Conservation (phyloP, 1,139 yeast genomes). For the Nakaseomyces delphensis region DNA sequence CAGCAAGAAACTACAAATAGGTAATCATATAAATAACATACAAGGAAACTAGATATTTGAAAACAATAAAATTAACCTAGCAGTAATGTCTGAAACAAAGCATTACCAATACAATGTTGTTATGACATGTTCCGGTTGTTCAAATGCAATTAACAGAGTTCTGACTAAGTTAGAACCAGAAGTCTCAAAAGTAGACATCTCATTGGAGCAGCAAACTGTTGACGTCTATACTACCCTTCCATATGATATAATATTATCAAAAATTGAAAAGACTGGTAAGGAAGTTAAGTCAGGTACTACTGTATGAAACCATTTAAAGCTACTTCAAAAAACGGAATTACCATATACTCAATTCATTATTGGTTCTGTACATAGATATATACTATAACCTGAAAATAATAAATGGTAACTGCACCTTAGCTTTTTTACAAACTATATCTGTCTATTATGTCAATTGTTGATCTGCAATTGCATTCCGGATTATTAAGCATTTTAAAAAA, state of each 20-base stretch:
- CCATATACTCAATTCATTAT: too few species aligned
- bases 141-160: slow-evolving; percentile 77
- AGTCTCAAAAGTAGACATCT: slow-evolving; percentile 60
- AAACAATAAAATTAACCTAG: neutral
- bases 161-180: slow-evolving; percentile 60
- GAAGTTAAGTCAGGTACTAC: slow-evolving; percentile 59
- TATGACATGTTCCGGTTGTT: slow-evolving; percentile 84
- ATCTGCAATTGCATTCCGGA: neutral
- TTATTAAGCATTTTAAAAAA: neutral
- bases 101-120: slow-evolving; percentile 69
- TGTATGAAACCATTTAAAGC: slow-evolving; percentile 16
- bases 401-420: too few species aligned
- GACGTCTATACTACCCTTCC: slow-evolving; percentile 60
- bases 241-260: slow-evolving; percentile 68
- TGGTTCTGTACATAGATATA: too few species aligned
- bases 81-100: slow-evolving; percentile 25
- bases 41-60: neutral
- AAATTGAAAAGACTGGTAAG: slow-evolving; percentile 88
- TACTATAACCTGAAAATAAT: too few species aligned
- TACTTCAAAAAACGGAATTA: neutral
- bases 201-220: slow-evolving; percentile 75
- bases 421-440: too few species aligned
- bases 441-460: neutral
- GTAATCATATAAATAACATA: too few species aligned
- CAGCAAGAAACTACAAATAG: too few species aligned